Evolutionary conservation across 805 yeast species (phyloP), one percentile per base, ranked within the genome.

Genomic region (Hanseniaspora guilliermondii): DNA sequence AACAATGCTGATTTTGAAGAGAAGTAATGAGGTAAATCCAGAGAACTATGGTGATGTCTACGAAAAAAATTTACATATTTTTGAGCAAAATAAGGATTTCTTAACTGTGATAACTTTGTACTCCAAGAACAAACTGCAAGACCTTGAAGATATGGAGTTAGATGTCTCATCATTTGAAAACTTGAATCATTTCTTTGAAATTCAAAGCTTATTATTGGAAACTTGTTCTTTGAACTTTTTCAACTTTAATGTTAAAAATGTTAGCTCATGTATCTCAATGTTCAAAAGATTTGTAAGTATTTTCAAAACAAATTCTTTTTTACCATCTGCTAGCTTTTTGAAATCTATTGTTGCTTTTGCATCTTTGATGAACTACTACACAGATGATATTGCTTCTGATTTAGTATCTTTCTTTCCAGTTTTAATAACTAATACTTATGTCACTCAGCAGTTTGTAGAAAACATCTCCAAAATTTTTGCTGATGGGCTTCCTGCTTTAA

Each of bases 391-490:
- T 44, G 69, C 66, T 46, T 59, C 68, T 62, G 58, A 70, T 56
- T 58, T 70, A 59, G 58, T 76, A 57, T 67, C 71, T 59, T 36
- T 67, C 7, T 71, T 70, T 58, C 83, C 85, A 2, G 67, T 79
- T 2, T 67, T 83, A 53, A 72, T 84, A 16, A 75, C 84, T 0
- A 73, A 79, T 50, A 78, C 80, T 12, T 70, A 74, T 17, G 73
- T 84, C 53, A 61, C 72, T 7, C 59, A 71, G 4, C 65, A 64
- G 0, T 70, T 77, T 42, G 82, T 87, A 39, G 64, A 70, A 46
- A 68, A 71, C 6, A 74, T 82, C 2, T 76, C 93, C 0, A 66
- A 69, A 53, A 69, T 78, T 37, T 77, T 88, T 38, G 84, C 89
- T 0, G 65, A 76, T 48, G 87, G 89, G 3, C 71, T 86, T 59